Base-by-base conservation (phyloP, 208 protist genomes). In the Novymonas esmeraldas region DNA sequence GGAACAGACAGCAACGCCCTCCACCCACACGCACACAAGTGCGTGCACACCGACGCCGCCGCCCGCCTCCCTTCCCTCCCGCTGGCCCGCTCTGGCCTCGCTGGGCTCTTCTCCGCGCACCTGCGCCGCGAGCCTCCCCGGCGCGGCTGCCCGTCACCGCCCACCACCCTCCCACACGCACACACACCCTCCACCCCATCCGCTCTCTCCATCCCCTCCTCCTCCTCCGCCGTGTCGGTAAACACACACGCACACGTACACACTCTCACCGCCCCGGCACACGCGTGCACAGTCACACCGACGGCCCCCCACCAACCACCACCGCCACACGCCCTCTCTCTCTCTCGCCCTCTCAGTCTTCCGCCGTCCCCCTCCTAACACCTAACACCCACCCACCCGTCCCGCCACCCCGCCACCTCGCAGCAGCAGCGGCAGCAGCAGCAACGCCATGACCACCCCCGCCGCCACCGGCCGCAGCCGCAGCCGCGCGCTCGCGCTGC, bases 401-500 rank as follows among this genome's bases (percentile, higher is more conserved):
- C 28, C 49, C 49, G 20, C 14, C 42, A 6, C 9, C 22, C 57
- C 0, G 28, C 14, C 54, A 16, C 22, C 54, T 18, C 59, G 3
- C 31, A 34, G 24, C 48, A 52, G 48, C 16, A n/a, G 7, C 4
- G 24, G 7, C 34, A 52, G 48, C 48, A 33, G n/a, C n/a, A n/a
- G n/a, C n/a, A n/a, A n/a, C n/a, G n/a, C n/a, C n/a, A 58, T 58
- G 52, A n/a, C 33, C 20, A 6, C 60, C 29, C 9, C 28, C 2
- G 28, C 44, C 9, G 29, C 36, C 22, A 49, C 44, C 16, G 3
- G 10, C 44, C 5, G 3, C 34, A 3, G 34, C 33, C 63, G 63
- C 61, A 33, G 42, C 55, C 48, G 55, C 64, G 55, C 55, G 29
- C 29, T 41, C 6, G 54, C 44, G 55, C 64, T 70, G 42, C 55